Base-by-base conservation (phyloP, 2,329 filamentous ascomycete species). In the Chrysosporium queenslandicum region DNA sequence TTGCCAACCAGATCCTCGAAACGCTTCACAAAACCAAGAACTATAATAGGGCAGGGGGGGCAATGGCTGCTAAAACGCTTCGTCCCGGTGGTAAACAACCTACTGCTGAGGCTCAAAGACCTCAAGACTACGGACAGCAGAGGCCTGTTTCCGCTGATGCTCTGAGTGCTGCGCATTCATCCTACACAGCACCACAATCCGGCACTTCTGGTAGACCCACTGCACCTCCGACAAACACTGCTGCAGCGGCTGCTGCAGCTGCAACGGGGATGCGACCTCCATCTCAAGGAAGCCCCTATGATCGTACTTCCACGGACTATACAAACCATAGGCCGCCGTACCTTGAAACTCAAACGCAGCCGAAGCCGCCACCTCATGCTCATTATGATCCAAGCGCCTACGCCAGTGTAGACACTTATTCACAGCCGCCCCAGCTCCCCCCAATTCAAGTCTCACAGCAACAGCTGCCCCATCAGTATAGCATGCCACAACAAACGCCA, bases 1-100 rank as follows among this genome's bases (percentile, higher is more conserved):
- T 87, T 34, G 92, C 92, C 40, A 97, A 96, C 68, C 83, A 94
- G 64, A 96, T 98, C 58, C 70, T 97, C 51, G 85, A 89, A 58
- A 87, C 90, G 46, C 86, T 96, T 60, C 81, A 87, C 63, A 82
- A 82, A 46, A 83, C 86, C 55, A 94, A 90, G 71, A 81, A 82
- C 64, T 79, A 81, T 76, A 85, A 69, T 75, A 78, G 79, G 21
- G 50, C 52, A 8, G 72, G 73, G 56, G 73, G 74, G 48, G 71
- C 68, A 41, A 74, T 91, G 68, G 79, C 77, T 55, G 80, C 81
- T 46, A 78, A 79, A 62, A 88, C 84, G 2, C 71, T 91, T 55
- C 78, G 87, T 50, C 73, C 77, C 25, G 64, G 67, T 52, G 69
- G 70, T 42, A 64, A 72, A 55, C 76, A 76, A 47, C 70, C 72